These are phyloP conservation scores for Mortierella alpina DNA, from an alignment of 192 early-diverging fungal species.

Conservation along the genomic window DNA sequence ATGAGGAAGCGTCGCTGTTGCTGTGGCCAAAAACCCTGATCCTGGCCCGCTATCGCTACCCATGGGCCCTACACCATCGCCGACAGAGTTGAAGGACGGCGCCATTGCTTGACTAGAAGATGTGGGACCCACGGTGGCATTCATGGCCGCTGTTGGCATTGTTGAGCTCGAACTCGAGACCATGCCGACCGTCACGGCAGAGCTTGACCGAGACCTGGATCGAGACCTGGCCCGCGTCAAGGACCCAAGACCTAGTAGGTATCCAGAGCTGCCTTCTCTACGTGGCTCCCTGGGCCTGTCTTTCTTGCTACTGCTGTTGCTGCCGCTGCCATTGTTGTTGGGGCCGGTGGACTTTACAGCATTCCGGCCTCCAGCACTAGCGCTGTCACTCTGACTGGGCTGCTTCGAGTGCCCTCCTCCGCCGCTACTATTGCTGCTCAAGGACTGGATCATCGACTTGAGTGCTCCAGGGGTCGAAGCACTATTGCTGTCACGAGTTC, in stretches of 20 bases:
- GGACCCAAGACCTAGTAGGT: slow-evolving; percentile 34
- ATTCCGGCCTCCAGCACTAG: not conserved
- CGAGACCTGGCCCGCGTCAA: slow-evolving; percentile 24
- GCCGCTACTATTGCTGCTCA: slow-evolving; percentile 6
- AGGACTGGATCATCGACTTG: slow-evolving; percentile 45
- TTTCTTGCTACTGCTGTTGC: slow-evolving; percentile 3
- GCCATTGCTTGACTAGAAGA: too few relatives aligned
- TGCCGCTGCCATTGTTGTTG: not conserved
- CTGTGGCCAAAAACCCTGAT: not conserved
- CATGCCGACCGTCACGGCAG: not conserved
- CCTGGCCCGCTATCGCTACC: not conserved
- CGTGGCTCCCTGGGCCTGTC: slow-evolving; percentile 23
- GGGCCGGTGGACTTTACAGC: not conserved
- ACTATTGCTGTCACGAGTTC: not conserved
- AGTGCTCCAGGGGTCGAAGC: slow-evolving; percentile 25
- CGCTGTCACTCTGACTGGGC: not conserved
- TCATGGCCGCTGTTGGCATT: not conserved
- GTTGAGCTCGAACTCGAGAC: not conserved
- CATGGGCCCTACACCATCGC: too few relatives aligned
- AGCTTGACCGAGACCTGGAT: slow-evolving; percentile 20
- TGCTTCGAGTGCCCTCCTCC: slow-evolving; percentile 9
- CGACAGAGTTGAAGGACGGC: too few relatives aligned
- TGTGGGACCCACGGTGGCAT: too few relatives aligned
- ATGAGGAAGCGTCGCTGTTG: not conserved
- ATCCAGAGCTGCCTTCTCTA: slow-evolving; percentile 35